Conservation (phyloP, 768 basidiomycete species). For the Agrocybe chaxingu region DNA sequence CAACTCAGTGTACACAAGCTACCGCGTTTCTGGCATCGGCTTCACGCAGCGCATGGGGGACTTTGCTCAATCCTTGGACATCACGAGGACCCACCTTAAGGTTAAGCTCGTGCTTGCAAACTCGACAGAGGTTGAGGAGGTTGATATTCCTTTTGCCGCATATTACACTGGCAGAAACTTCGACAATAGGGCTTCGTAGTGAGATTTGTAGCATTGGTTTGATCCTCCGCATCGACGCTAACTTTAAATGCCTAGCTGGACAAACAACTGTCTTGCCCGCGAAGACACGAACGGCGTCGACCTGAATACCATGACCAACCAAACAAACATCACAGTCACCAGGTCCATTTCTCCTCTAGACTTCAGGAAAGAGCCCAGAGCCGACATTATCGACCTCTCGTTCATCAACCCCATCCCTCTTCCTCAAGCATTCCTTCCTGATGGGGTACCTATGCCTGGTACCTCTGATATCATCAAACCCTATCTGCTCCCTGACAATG, state of each 20-base stretch:
- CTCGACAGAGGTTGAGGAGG: conserved; percentile 44
- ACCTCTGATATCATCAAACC: conserved; percentile 53
- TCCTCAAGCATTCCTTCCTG: conserved; percentile 46
- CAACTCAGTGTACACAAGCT: conserved; percentile 61
- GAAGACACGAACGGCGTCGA: conserved; percentile 18
- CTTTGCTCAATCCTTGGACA: conserved; percentile 51
- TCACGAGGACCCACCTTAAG: conserved; percentile 42
- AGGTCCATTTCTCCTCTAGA: background rate
- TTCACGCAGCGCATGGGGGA: conserved; percentile 58
- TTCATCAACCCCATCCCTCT: conserved; percentile 38
- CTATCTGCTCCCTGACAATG: conserved; percentile 50
- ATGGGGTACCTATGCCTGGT: conserved; percentile 39
- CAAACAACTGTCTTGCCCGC: conserved; percentile 53
- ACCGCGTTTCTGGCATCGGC: conserved; percentile 40
- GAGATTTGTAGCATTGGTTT: conserved; percentile 13
- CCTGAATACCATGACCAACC: background rate
- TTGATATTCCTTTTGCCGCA: conserved; percentile 52
- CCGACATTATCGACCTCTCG: conserved; percentile 40
- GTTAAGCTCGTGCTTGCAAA: conserved; percentile 45
- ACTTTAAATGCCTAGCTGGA: conserved; percentile 41
- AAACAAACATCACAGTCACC: conserved; percentile 4
- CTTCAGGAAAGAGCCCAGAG: conserved; percentile 29
- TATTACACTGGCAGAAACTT: conserved; percentile 43
- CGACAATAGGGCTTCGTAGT: conserved; percentile 52
- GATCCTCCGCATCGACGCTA: background rate